Percentiles rank a stretch among this genome's conserved stretches.
Evolutionary conservation across 352 stramenopile genomes (phyloP).

Genomic region (Phytophthora constricta): DNA sequence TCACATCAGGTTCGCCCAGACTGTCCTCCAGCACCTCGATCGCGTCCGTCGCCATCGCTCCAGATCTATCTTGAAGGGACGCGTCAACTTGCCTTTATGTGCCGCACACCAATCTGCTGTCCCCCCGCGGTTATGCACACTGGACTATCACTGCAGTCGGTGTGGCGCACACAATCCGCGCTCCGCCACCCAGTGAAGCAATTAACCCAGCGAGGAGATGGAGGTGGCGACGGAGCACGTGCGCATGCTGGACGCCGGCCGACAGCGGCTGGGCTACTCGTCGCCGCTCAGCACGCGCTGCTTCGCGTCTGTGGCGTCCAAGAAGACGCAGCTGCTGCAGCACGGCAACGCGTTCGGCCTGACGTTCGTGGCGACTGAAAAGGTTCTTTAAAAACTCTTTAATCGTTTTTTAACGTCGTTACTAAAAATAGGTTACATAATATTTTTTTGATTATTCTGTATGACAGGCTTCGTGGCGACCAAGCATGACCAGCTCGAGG

Average conservation of each 20-base stretch:
- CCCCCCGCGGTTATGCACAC: too few species aligned
- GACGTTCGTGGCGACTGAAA: conserved; percentile 52
- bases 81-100: too few species aligned
- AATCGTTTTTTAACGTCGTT: conserved; percentile 2
- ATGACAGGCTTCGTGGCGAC: conserved; percentile 53
- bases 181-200: conserved; percentile 3
- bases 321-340: conserved; percentile 59
- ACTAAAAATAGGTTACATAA: too few species aligned
- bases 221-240: conserved; percentile 79
- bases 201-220: conserved; percentile 14
- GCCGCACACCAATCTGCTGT: too few species aligned
- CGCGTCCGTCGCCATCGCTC: conserved; percentile 26
- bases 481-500: conserved; percentile 41
- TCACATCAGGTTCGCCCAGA: conserved; percentile 68
- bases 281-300: conserved; percentile 31
- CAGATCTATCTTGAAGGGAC: conserved; percentile 32
- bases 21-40: conserved; percentile 44
- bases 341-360: conserved; percentile 70
- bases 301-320: conserved; percentile 42
- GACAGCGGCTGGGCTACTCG: conserved; percentile 51
- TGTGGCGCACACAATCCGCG: too few species aligned
- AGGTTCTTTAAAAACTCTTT: conserved; percentile 35
- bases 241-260: conserved; percentile 74
- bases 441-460: not conserved
- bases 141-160: too few species aligned